These are phyloP conservation scores for Vanrija sp. DNA, from an alignment of 1,284 basidiomycete species.

Conservation along the genomic window DNA sequence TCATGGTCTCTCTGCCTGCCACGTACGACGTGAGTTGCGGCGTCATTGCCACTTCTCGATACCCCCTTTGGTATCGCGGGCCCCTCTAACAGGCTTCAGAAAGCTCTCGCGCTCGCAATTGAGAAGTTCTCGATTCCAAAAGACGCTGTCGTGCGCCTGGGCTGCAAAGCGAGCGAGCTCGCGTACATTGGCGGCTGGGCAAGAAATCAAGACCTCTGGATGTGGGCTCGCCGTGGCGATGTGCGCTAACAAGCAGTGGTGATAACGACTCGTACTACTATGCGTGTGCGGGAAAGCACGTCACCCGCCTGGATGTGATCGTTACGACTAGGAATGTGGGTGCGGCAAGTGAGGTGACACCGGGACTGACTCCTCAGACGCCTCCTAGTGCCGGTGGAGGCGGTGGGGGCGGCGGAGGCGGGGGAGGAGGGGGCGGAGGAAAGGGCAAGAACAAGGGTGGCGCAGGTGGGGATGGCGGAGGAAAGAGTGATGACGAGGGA, in stretches of 20 bases:
- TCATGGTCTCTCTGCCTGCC: conserved; percentile 33
- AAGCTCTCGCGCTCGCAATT: conserved; percentile 31
- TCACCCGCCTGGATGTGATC: conserved; percentile 36
- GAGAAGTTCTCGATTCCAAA: conserved; percentile 33
- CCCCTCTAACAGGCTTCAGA: conserved; percentile 19
- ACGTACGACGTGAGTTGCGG: conserved; percentile 33
- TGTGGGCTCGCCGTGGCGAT: conserved; percentile 21
- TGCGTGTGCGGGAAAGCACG: conserved; percentile 41
- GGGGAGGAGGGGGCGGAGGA: conserved; percentile 1
- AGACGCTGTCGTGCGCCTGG: conserved; percentile 32
- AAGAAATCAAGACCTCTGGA: conserved; percentile 27
- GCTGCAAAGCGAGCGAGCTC: conserved; percentile 29
- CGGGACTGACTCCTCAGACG: background rate
- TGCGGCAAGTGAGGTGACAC: background rate
- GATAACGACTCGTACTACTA: conserved; percentile 45
- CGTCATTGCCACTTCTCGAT: too few species aligned
- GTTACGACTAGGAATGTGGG: conserved; percentile 37
- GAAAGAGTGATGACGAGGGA: background rate
- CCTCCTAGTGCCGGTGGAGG: background rate
- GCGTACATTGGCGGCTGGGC: conserved; percentile 36
- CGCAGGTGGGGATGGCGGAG: too few species aligned
- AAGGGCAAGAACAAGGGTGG: background rate
- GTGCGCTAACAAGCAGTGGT: conserved; percentile 18
- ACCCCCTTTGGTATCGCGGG: background rate
- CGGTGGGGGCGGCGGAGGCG: background rate